Evolutionary conservation across 768 basidiomycete genomes (phyloP), one percentile per base, ranked within the genome.

Genomic region (Tylopilus cervinicoccineus): DNA sequence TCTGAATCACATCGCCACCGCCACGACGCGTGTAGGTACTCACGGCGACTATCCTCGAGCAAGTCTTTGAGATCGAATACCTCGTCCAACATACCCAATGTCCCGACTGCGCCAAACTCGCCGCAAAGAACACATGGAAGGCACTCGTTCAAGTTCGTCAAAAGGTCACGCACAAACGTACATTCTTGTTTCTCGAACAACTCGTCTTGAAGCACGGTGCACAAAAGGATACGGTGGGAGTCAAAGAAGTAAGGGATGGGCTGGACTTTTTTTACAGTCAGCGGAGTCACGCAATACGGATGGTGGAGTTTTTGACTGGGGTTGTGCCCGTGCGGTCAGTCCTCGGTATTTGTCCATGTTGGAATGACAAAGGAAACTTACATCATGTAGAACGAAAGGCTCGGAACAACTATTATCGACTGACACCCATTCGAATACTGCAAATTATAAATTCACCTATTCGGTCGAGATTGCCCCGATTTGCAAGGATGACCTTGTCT

Each of bases 71-170:
- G 68, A 83, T 98, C 55, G 93, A 96, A 66, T 93, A 93, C 61
- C 81, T 98, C 47, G 90, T 98, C 1, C 91, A 94, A 58, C 81
- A 94, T 57, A 88, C 89, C 1, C 96, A 99, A 72, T 99, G 96
- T 67, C 84, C 92, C 0, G 91, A 93, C 56, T 99, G 96, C 62
- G 76, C 95, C 1, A 85, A 82, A 59, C 79, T 98, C 5, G 96
- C 96, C 0, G 96, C 96, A 3, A 99, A 98, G 73, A 97, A 98
- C 65, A 98, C 94, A 0, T 98, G 95, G 96, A 93, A 93, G 63
- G 93, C 95, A 1, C 77, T 93, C 31, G 94, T 99, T 2, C 96
- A 98, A 74, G 93, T 98, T n/a, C 86, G 96, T 38, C 96, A 99
- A 66, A 98, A 99, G 70, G 96, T 98, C 36, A 77, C 92, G 5